Percentiles rank a stretch among this genome's conserved stretches.
Conservation (phyloP, 148 eudicot genomes). For the Rhododendron kiyosumense region DNA sequence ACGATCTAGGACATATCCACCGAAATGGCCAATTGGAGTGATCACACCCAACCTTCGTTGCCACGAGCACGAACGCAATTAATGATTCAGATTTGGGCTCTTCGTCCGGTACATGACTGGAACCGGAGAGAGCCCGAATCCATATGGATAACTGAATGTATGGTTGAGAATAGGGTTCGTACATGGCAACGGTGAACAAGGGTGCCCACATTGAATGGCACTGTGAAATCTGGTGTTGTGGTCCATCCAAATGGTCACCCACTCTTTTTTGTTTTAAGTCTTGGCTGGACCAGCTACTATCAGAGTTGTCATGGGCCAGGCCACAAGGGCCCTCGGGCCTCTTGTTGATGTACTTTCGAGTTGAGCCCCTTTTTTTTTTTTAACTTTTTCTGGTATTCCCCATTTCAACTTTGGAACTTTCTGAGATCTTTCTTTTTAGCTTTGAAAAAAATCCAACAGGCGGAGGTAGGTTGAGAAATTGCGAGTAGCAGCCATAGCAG, state of each 20-base stretch:
- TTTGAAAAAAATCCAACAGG: background rate
- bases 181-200: background rate
- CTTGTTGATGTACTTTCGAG: background rate
- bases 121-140: background rate
- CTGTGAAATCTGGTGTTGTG: conserved; percentile 9
- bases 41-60: too few species aligned
- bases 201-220: conserved; percentile 22
- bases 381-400: background rate
- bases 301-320: background rate
- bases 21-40: too few species aligned
- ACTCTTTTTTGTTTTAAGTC: background rate
- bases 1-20: too few species aligned
- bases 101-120: background rate
- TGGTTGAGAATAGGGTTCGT: conserved; percentile 8
- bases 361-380: background rate
- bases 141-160: background rate
- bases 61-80: too few species aligned
- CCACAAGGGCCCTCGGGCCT: background rate
- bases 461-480: background rate
- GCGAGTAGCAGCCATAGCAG: background rate
- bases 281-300: background rate
- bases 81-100: background rate
- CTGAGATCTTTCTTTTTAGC: background rate
- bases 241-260: conserved; percentile 19
- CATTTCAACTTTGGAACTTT: background rate